Evolutionary conservation across 2,329 filamentous ascomycete species (phyloP).

Genomic region (Aureobasidium namibiae): DNA sequence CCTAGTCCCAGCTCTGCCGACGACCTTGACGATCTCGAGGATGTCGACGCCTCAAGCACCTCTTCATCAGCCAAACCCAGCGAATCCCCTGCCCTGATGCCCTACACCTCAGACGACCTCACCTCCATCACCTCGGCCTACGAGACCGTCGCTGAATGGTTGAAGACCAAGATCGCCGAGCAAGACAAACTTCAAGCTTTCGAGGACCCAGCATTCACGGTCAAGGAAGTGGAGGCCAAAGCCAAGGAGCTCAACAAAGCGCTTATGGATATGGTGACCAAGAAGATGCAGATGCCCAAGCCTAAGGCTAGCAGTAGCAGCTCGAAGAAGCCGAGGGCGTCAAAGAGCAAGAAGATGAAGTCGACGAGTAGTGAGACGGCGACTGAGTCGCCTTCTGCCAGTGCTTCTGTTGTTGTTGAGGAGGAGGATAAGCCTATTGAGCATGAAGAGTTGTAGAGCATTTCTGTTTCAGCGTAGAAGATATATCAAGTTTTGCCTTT

Average conservation of each 20-base stretch:
- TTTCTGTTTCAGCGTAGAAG: neutral
- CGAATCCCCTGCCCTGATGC: constrained; percentile 47
- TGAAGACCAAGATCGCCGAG: constrained; percentile 59
- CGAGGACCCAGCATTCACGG: constrained; percentile 66
- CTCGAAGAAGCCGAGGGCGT: constrained; percentile 26
- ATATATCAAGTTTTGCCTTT: neutral
- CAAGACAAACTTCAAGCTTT: constrained; percentile 63
- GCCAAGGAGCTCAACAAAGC: constrained; percentile 63
- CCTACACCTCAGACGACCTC: constrained; percentile 69
- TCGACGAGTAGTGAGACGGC: constrained; percentile 1
- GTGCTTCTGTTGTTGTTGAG: neutral
- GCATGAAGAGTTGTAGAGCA: constrained; percentile 15
- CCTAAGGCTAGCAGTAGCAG: constrained; percentile 22
- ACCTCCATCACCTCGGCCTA: constrained; percentile 54
- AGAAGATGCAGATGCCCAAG: constrained; percentile 46
- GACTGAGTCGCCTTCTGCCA: neutral
- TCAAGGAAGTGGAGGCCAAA: constrained; percentile 63
- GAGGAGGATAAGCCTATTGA: constrained; percentile 8
- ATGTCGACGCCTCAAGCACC: constrained; percentile 48
- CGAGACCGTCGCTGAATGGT: constrained; percentile 60
- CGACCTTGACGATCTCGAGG: constrained; percentile 68
- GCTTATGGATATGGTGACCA: constrained; percentile 62
- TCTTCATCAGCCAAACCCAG: constrained; percentile 29
- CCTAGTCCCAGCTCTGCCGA: constrained; percentile 40
- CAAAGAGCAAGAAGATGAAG: constrained; percentile 26